Evolutionary conservation across 2,329 filamentous ascomycete species (phyloP).

Genomic region (Cladosporium sp.): DNA sequence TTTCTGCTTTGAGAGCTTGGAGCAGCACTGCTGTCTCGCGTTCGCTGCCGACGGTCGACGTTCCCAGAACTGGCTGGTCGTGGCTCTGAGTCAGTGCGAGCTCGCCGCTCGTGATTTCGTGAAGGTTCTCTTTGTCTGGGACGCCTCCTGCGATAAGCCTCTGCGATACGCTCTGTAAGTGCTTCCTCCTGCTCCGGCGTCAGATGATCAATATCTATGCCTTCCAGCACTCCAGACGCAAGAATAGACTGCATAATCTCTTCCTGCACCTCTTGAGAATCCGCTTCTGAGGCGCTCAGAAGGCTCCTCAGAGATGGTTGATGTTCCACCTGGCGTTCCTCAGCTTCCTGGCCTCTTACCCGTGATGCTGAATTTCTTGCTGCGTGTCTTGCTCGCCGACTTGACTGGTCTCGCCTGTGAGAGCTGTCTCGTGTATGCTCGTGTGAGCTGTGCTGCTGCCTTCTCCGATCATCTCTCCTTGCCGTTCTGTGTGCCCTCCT

Average conservation of each 20-base stretch:
- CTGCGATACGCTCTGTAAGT: conserved; percentile 82
- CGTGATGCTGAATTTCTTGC: conserved; percentile 15
- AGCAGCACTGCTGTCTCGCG: conserved; percentile 2
- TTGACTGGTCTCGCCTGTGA: conserved; percentile 15
- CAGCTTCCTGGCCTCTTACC: conserved; percentile 19
- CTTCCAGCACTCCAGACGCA: conserved; percentile 80
- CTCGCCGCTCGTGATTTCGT: conserved; percentile 20
- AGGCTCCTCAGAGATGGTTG: conserved; percentile 83
- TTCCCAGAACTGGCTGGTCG: conserved; percentile 9
- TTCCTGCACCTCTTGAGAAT: conserved; percentile 72
- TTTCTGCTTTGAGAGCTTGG: conserved; percentile 7
- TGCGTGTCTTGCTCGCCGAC: conserved; percentile 17
- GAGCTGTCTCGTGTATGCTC: neutral
- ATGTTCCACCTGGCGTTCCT: conserved; percentile 60
- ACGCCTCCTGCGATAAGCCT: conserved; percentile 69
- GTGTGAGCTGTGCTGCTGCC: conserved; percentile 9
- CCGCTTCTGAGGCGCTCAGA: conserved; percentile 72
- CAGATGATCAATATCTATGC: conserved; percentile 82
- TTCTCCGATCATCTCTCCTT: conserved; percentile 13
- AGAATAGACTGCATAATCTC: conserved; percentile 87
- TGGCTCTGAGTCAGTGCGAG: conserved; percentile 1
- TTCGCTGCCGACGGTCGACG: conserved; percentile 4
- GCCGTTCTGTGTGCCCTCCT: conserved; percentile 10
- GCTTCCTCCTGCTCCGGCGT: conserved; percentile 82
- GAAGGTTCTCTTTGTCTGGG: conserved; percentile 52